A percentile compares a stretch with the other conserved stretches of the same genome.
These are phyloP conservation scores for Paxillus involutus DNA, from an alignment of 768 basidiomycete species.

Conservation along the genomic window DNA sequence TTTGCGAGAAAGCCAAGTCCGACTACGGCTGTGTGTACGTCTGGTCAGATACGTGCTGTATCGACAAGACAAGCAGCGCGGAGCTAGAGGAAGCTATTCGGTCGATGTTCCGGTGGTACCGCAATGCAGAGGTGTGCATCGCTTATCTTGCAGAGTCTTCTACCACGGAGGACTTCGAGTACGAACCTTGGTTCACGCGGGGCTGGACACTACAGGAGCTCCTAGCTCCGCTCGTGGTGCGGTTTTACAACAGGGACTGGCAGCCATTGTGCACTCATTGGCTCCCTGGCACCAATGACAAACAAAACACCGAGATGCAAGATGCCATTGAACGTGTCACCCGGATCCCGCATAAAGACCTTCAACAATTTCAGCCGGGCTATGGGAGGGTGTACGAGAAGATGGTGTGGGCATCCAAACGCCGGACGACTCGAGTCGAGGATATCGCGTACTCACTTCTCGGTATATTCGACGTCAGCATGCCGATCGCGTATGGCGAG, in stretches of 20 bases:
- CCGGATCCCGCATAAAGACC: constrained; percentile 1
- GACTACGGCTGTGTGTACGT: constrained; percentile 7
- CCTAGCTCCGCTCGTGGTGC: constrained; percentile 1
- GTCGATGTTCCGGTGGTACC: constrained; percentile 12
- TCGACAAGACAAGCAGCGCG: constrained; percentile 17
- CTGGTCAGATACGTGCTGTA: constrained; percentile 17
- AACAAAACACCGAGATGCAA: constrained; percentile 3
- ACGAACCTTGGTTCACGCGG: constrained; percentile 7
- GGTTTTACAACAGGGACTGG: constrained; percentile 5
- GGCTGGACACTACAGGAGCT: constrained; percentile 6
- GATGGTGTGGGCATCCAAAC: constrained; percentile 16
- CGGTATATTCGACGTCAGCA: constrained; percentile 14
- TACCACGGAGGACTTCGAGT: background rate
- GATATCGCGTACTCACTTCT: constrained; percentile 18
- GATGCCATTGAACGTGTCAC: constrained; percentile 6
- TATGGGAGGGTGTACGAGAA: constrained; percentile 5
- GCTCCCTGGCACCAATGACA: constrained; percentile 5
- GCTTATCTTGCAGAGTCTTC: constrained; percentile 5
- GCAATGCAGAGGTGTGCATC: constrained; percentile 8
- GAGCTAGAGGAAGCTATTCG: constrained; percentile 14
- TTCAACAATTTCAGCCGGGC: constrained; percentile 1
- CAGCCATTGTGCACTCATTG: constrained; percentile 1
- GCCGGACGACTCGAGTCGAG: constrained; percentile 15
- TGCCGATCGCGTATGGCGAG: constrained; percentile 18
- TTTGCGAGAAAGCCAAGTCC: constrained; percentile 6